Percentiles rank a stretch among this genome's conserved stretches.
Conservation (phyloP, 78 protist species). For the Polysphondylium violaceum region DNA sequence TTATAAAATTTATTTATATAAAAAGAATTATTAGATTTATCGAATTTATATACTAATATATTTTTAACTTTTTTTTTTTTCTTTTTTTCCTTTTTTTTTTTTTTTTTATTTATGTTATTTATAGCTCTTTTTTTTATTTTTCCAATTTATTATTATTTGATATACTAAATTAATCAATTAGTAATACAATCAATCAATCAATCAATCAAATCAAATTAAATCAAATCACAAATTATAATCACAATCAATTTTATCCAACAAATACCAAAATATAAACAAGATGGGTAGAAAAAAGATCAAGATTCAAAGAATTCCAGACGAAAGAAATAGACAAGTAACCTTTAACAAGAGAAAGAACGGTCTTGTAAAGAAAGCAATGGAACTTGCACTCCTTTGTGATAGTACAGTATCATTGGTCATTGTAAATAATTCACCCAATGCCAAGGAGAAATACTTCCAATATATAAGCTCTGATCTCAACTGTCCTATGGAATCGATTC, state of each 20-base stretch:
- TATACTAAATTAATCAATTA: background rate
- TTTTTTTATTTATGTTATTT: no score
- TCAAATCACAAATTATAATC: background rate
- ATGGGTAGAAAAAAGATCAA: slow-evolving; percentile 87
- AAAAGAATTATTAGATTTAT: no score
- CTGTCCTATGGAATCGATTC: slow-evolving; percentile 34
- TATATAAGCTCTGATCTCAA: slow-evolving; percentile 46
- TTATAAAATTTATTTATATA: no score
- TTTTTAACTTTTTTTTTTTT: no score
- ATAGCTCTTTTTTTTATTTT: background rate
- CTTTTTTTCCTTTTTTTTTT: no score
- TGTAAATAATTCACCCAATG: slow-evolving; percentile 62
- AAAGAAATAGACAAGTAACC: slow-evolving; percentile 85
- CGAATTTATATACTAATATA: no score
- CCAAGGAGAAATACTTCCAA: slow-evolving; percentile 80
- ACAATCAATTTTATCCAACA: background rate
- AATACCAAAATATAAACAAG: background rate
- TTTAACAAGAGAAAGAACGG: slow-evolving; percentile 93
- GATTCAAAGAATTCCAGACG: slow-evolving; percentile 82
- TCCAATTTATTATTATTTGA: background rate
- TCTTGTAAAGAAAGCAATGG: slow-evolving; percentile 92
- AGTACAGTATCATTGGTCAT: slow-evolving; percentile 85
- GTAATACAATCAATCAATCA: background rate
- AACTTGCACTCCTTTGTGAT: slow-evolving; percentile 88
- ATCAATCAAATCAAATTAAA: background rate